phyloP scores from a whole-genome alignment of 768 basidiomycete genomes.

The Sutorius australiensis region DNA sequence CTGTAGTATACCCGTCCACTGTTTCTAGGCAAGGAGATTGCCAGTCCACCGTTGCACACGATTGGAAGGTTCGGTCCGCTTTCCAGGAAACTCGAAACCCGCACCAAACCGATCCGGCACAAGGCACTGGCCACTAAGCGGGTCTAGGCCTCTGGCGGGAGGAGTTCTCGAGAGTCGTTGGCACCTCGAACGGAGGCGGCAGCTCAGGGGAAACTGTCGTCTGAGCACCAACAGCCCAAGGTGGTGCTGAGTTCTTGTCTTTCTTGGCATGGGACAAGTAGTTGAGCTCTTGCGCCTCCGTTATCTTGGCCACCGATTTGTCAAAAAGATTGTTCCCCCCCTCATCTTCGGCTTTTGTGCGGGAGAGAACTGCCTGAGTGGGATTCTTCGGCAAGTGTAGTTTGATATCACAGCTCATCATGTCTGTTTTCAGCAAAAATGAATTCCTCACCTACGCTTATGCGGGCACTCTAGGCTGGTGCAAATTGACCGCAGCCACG shows the following conservation, averaged over 20 bases:
- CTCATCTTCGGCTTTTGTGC: background rate
- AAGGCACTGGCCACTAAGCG: background rate
- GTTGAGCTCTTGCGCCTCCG: background rate
- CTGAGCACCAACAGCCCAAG: background rate
- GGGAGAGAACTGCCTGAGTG: background rate
- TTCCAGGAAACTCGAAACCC: slow-evolving; percentile 1
- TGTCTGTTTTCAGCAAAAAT: background rate
- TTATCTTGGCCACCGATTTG: background rate
- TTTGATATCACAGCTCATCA: background rate
- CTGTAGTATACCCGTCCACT: background rate
- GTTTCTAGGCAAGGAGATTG: slow-evolving; percentile 8
- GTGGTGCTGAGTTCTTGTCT: background rate
- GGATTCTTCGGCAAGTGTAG: background rate
- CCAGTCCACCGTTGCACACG: slow-evolving; percentile 1
- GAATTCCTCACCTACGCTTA: background rate
- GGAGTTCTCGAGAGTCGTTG: background rate
- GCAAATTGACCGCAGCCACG: background rate
- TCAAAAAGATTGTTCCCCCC: background rate
- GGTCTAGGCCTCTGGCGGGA: background rate
- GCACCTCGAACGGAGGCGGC: background rate
- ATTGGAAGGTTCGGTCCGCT: slow-evolving; percentile 12
- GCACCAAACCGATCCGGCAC: slow-evolving; percentile 6
- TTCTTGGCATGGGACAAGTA: background rate
- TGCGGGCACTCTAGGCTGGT: background rate
- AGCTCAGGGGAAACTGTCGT: background rate